Base-by-base conservation (phyloP, 169 alveolate genomes). In the Eimeria sp. region DNA sequence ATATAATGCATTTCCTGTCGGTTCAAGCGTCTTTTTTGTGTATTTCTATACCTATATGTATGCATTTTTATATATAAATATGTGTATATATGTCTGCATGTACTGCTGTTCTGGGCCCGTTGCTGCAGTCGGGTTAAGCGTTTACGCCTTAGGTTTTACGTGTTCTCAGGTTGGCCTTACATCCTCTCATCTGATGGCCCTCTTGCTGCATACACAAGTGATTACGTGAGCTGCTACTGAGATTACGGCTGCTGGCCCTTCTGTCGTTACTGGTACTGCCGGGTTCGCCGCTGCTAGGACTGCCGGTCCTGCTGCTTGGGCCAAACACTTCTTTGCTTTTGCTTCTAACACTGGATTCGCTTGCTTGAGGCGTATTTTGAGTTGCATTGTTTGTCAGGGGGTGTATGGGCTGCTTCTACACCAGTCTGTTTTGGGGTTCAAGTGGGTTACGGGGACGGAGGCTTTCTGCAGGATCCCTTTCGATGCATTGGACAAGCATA, bases 141-240 rank as follows among this genome's bases (percentile, higher is more conserved):
- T 54, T 54, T 40, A 34, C 20, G 82, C 49, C 27, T 72, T 72
- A 72, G 7, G 82, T 43, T 18, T 75, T 20, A 2, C 5, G 43
- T 75, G n/a, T 18, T 20, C 54, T 73, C 91, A 83, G 91, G 91
- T 11, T 83, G 91, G 91, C 91, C 91, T 18, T 83, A 83, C 75
- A 27, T 25, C 73, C 76, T 83, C 75, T 63, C 91, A 30, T 83
- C 91, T 27, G 91, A 83, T 27, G 91, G 91, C 75, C 54, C 91
- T 27, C 76, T 83, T 57, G 91, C 65, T n/a, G 91, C 75, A 27
- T 83, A 83, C 91, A 83, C 76, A 47, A 83, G 76, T 54, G 91
- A 83, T 49, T n/a, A 83, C 49, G 91, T 83, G 57, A 54, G 67
- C 34, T n/a, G 40, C 54, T 54, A 22, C 91, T 54, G 65, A 67